phyloP scores from a whole-genome alignment of 1,284 basidiomycete genomes.

The Thelephora terrestris region DNA sequence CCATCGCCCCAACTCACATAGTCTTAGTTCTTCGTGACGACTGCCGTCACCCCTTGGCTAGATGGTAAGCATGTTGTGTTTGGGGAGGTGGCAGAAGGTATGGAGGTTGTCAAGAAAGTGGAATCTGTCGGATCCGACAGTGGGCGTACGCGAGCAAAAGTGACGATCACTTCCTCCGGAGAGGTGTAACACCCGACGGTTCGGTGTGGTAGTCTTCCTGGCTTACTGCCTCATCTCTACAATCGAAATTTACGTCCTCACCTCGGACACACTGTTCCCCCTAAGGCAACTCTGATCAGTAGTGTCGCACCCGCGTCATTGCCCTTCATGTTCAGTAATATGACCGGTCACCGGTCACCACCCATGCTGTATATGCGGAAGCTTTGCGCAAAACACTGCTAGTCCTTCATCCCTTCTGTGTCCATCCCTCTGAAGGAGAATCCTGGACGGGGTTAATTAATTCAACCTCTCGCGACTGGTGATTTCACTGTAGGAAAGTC shows the following conservation, averaged over 20 bases:
- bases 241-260: not conserved
- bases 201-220: not conserved
- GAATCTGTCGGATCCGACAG: slow-evolving; percentile 53
- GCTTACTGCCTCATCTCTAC: not conserved
- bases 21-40: slow-evolving; percentile 79
- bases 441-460: slow-evolving; percentile 5
- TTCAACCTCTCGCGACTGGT: not conserved
- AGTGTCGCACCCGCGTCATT: slow-evolving; percentile 41
- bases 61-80: slow-evolving; percentile 79
- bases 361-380: slow-evolving; percentile 33
- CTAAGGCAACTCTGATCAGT: slow-evolving; percentile 22
- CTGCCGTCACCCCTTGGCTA: slow-evolving; percentile 68
- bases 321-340: slow-evolving; percentile 43
- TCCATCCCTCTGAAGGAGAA: slow-evolving; percentile 25
- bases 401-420: slow-evolving; percentile 33
- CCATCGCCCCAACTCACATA: not conserved
- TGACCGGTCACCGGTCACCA: slow-evolving; percentile 42
- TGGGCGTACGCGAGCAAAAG: slow-evolving; percentile 41
- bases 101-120: slow-evolving; percentile 69
- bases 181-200: not conserved
- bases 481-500: slow-evolving; percentile 36
- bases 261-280: not conserved
- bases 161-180: slow-evolving; percentile 62
- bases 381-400: slow-evolving; percentile 38
- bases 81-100: slow-evolving; percentile 72